Evolutionary conservation across 129 eudicot genomes (phyloP).

Genomic region (Scalesia atractyloides): DNA sequence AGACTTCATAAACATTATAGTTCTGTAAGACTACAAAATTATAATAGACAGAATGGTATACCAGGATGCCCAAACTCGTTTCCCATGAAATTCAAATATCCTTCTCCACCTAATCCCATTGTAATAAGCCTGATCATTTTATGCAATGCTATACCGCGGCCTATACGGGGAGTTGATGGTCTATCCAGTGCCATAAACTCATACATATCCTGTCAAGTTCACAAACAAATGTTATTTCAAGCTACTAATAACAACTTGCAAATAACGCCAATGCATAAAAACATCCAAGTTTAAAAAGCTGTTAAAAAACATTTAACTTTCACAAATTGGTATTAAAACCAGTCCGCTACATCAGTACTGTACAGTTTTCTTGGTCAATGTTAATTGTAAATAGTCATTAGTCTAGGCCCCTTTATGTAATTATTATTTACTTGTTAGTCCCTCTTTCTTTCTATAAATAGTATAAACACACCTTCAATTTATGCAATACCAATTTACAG

Average conservation of each 20-base stretch:
- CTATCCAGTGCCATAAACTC: conserved; percentile 97
- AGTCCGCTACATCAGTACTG: neutral
- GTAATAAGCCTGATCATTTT: conserved; percentile 98
- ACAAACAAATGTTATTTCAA: conserved; percentile 14
- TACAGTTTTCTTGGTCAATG: neutral
- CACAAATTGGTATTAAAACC: neutral
- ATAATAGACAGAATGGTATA: conserved; percentile 15
- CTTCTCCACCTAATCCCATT: conserved; percentile 99
- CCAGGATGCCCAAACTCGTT: conserved; percentile 99
- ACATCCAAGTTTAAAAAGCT: neutral
- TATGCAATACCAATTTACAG: too few relatives aligned
- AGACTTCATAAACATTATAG: neutral
- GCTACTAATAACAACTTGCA: neutral
- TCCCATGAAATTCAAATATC: conserved; percentile 97
- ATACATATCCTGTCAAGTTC: conserved; percentile 88
- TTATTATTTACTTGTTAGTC: too few relatives aligned
- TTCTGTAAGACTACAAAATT: neutral
- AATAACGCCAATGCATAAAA: neutral
- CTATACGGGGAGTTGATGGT: conserved; percentile 86
- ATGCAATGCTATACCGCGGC: conserved; percentile 97
- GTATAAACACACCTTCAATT: too few relatives aligned
- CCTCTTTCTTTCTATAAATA: too few relatives aligned
- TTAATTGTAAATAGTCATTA: too few relatives aligned
- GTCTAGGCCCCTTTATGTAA: too few relatives aligned
- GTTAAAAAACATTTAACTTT: neutral